Percentiles rank a stretch among this genome's conserved stretches.
Conservation (phyloP, 208 protist genomes). For the Crithidia expoeki region DNA sequence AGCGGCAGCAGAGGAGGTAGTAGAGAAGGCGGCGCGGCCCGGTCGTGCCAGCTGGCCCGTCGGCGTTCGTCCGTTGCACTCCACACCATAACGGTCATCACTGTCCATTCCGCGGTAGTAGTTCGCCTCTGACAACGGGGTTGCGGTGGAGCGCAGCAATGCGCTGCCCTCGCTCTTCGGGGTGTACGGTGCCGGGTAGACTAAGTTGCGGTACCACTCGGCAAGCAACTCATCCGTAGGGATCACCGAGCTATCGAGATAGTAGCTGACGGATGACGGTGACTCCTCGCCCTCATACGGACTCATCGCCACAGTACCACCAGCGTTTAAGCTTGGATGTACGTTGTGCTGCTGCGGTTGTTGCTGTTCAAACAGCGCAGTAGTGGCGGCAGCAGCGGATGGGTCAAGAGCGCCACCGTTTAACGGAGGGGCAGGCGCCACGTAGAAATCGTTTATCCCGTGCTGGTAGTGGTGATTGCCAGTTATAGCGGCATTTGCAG, state of each 20-base stretch:
- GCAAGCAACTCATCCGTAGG: slow-evolving; percentile 42
- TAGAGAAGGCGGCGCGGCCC: background rate
- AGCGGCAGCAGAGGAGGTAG: background rate
- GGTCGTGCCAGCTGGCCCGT: background rate
- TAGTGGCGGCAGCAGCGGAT: background rate
- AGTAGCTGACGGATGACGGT: slow-evolving; percentile 33
- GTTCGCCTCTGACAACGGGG: background rate
- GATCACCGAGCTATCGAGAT: slow-evolving; percentile 38
- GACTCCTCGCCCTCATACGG: slow-evolving; percentile 26
- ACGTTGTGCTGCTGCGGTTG: slow-evolving; percentile 18
- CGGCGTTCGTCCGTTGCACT: background rate
- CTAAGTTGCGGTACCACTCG: slow-evolving; percentile 49
- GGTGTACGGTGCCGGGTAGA: slow-evolving; percentile 28
- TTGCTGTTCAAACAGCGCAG: slow-evolving; percentile 5
- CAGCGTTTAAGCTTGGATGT: background rate
- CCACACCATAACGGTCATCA: background rate
- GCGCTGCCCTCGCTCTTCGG: slow-evolving; percentile 7
- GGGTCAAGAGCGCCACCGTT: slow-evolving; percentile 10
- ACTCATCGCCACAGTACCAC: background rate
- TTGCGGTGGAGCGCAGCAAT: background rate
- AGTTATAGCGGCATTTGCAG: background rate
- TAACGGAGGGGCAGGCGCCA: slow-evolving; percentile 24
- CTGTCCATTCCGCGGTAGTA: background rate
- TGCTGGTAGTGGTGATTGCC: background rate
- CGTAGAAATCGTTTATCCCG: slow-evolving; percentile 17